Percentiles rank a stretch among this genome's conserved stretches.
Conservation (phyloP, 306 rosid species). For the Purshia tridentata region DNA sequence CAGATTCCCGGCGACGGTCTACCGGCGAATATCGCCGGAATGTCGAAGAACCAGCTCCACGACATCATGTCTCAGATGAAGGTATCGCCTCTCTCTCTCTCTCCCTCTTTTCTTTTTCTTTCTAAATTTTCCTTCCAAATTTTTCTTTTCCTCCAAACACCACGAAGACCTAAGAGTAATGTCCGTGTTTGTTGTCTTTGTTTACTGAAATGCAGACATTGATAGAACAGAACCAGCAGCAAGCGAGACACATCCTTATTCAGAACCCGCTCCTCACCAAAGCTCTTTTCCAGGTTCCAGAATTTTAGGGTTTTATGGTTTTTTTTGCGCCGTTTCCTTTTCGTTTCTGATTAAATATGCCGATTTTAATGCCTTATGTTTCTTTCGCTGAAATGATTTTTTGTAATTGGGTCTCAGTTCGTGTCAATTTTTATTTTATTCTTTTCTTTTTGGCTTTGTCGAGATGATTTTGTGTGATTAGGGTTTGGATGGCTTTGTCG, state of each 20-base stretch:
- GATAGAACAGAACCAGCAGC: conserved; percentile 90
- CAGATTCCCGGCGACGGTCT: conserved; percentile 63
- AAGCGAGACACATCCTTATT: conserved; percentile 87
- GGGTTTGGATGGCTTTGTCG: conserved; percentile 5
- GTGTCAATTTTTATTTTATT: neutral
- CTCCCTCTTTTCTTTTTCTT: neutral
- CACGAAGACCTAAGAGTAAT: conserved; percentile 8
- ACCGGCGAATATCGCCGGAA: conserved; percentile 75
- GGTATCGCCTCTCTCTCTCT: conserved; percentile 28
- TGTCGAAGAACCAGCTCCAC: conserved; percentile 89
- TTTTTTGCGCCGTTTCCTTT: neutral
- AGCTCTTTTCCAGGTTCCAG: conserved; percentile 87
- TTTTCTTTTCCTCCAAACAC: conserved; percentile 11
- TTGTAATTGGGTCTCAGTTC: conserved; percentile 19
- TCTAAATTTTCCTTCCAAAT: neutral
- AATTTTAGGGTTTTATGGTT: conserved; percentile 13
- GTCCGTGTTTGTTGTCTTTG: neutral
- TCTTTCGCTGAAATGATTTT: neutral
- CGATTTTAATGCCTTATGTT: neutral
- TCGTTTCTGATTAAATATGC: neutral
- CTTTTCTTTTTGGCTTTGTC: neutral
- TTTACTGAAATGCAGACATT: conserved; percentile 41
- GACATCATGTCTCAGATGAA: conserved; percentile 99
- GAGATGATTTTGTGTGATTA: conserved; percentile 16
- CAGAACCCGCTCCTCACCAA: conserved; percentile 88